Percentiles rank a stretch among this genome's conserved stretches.
Conservation (phyloP, 805 yeast genomes). For the Candida boleticola region DNA sequence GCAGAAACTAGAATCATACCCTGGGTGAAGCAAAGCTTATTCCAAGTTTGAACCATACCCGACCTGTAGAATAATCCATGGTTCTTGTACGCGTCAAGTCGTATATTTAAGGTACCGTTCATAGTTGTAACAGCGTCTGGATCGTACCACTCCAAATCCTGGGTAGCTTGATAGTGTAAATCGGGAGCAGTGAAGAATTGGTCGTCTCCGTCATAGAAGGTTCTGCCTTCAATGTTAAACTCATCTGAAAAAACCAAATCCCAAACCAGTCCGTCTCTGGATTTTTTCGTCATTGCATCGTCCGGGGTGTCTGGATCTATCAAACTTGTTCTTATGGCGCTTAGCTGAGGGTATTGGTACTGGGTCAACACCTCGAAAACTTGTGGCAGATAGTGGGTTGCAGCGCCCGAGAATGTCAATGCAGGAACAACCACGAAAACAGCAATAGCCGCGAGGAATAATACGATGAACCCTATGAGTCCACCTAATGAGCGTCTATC, state of each 20-base stretch:
- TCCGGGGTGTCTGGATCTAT: constrained; percentile 43
- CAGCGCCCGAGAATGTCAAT: constrained; percentile 74
- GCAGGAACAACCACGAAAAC: constrained; percentile 81
- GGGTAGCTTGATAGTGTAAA: constrained; percentile 40
- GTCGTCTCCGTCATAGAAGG: constrained; percentile 44
- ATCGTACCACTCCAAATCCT: constrained; percentile 45
- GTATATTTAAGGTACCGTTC: constrained; percentile 33
- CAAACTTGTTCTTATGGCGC: constrained; percentile 34
- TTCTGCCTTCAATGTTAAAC: constrained; percentile 42
- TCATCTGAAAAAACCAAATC: constrained; percentile 39
- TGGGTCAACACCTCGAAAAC: constrained; percentile 48
- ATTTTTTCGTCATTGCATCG: constrained; percentile 21
- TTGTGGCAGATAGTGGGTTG: constrained; percentile 24
- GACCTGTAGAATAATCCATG: constrained; percentile 36
- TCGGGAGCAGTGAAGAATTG: constrained; percentile 43
- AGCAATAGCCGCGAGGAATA: constrained; percentile 59
- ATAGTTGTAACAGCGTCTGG: constrained; percentile 43
- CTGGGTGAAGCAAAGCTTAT: constrained; percentile 36
- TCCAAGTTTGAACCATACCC: constrained; percentile 43
- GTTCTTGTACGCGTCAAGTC: constrained; percentile 39
- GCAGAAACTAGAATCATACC: constrained; percentile 34
- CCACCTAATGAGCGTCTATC: constrained; percentile 64
- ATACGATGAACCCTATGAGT: constrained; percentile 51
- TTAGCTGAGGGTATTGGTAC: constrained; percentile 34
- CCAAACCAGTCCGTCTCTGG: constrained; percentile 31